Conservation (phyloP, 805 yeast genomes). For the Metschnikowia matae region DNA sequence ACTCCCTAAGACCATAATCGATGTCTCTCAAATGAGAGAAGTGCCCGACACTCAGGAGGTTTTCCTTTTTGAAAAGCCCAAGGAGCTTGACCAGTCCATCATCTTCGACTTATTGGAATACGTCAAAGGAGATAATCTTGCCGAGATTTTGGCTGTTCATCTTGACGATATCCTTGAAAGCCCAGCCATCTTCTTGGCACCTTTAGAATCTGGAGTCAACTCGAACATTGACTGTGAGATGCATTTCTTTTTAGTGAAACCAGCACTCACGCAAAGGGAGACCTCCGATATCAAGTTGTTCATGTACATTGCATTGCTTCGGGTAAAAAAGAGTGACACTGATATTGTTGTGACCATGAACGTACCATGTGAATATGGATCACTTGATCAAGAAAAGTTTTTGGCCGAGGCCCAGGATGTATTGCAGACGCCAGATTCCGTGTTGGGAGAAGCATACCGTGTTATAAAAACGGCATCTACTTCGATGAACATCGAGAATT, state of each 20-base stretch:
- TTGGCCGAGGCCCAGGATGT: slow-evolving; percentile 8
- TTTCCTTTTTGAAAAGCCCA: slow-evolving; percentile 48
- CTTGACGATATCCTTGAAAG: slow-evolving; percentile 48
- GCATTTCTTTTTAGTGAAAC: slow-evolving; percentile 17
- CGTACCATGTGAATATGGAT: slow-evolving; percentile 38
- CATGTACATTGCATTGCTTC: slow-evolving; percentile 53
- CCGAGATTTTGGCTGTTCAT: slow-evolving; percentile 49
- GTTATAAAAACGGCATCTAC: slow-evolving; percentile 27
- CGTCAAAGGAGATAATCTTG: slow-evolving; percentile 34
- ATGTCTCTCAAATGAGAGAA: slow-evolving; percentile 75
- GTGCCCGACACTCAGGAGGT: slow-evolving; percentile 96
- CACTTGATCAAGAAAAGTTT: slow-evolving; percentile 9
- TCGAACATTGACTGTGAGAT: slow-evolving; percentile 10
- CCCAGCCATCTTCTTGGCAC: slow-evolving; percentile 17
- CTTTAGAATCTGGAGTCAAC: slow-evolving; percentile 14
- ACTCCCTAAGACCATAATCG: slow-evolving; percentile 60
- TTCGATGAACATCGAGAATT: slow-evolving; percentile 38
- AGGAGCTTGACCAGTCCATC: slow-evolving; percentile 45
- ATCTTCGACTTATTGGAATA: slow-evolving; percentile 63
- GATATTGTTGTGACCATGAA: slow-evolving; percentile 62
- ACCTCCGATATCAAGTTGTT: slow-evolving; percentile 26
- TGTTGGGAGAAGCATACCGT: slow-evolving; percentile 16
- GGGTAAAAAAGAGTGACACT: slow-evolving; percentile 49
- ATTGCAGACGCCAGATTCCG: neutral
- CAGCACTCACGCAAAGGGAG: slow-evolving; percentile 15